Conservation (phyloP, 2,329 filamentous ascomycete species). For the Stagonosporopsis cucurbitacearum region DNA sequence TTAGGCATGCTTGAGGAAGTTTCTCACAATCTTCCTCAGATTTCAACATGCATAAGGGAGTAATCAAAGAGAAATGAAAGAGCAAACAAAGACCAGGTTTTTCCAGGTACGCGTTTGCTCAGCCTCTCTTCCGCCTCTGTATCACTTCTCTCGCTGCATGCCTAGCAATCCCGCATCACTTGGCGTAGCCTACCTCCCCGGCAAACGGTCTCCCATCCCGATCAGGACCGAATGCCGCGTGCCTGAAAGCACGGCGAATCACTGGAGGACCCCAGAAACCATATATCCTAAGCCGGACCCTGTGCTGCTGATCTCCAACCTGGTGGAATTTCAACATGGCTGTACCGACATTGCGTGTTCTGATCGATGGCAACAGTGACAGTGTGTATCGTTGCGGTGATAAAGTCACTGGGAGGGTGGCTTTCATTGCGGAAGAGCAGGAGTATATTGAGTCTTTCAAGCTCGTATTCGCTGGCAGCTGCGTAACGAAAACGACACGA, state of each 20-base stretch:
- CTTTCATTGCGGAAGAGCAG: constrained; percentile 37
- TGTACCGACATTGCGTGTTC: constrained; percentile 34
- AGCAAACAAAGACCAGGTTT: neutral
- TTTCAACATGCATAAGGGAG: neutral
- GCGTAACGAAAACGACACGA: constrained; percentile 42
- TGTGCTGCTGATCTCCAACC: constrained; percentile 32
- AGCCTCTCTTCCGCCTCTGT: constrained; percentile 31
- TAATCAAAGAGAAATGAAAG: neutral
- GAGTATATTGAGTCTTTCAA: constrained; percentile 37
- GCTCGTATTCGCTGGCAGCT: constrained; percentile 40
- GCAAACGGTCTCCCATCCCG: constrained; percentile 41
- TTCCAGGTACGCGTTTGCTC: constrained; percentile 7
- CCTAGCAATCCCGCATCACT: constrained; percentile 37
- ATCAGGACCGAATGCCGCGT: constrained; percentile 37
- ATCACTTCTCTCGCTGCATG: constrained; percentile 33
- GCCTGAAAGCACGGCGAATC: constrained; percentile 30
- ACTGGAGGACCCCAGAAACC: constrained; percentile 1
- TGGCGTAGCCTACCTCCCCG: constrained; percentile 34
- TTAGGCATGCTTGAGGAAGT: neutral
- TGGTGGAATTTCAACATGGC: constrained; percentile 32
- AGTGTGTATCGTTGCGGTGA: constrained; percentile 42
- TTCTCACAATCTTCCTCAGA: neutral
- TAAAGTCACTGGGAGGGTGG: constrained; percentile 43
- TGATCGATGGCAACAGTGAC: constrained; percentile 41
- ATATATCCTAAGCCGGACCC: constrained; percentile 37